A percentile compares a stretch with the other conserved stretches of the same genome.
These are phyloP conservation scores for Coemansia sp. DNA, from an alignment of 192 early-diverging fungal genomes.

Conservation along the genomic window DNA sequence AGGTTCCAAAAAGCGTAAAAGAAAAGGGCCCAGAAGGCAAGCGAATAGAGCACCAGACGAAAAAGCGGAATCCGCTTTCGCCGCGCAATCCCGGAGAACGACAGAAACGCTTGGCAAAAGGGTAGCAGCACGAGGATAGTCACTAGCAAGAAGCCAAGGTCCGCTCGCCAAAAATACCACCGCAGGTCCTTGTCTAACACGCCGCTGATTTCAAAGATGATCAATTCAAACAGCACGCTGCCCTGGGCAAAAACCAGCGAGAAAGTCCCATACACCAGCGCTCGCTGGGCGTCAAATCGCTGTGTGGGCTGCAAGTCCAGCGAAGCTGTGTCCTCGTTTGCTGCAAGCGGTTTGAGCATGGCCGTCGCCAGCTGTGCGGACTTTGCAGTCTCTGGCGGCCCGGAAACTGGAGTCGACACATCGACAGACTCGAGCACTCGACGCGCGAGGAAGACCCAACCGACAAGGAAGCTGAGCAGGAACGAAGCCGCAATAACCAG, in stretches of 20 bases:
- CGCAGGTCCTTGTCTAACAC: slow-evolving; percentile 67
- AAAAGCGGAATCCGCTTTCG: slow-evolving; percentile 31
- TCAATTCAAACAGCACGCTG: slow-evolving; percentile 76
- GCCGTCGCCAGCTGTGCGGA: slow-evolving; percentile 30
- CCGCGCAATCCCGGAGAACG: slow-evolving; percentile 47
- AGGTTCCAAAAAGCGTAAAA: slow-evolving; percentile 66
- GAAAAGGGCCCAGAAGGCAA: slow-evolving; percentile 47
- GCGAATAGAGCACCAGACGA: slow-evolving; percentile 32
- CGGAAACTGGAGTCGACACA: slow-evolving; percentile 39
- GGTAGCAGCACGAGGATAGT: slow-evolving; percentile 74
- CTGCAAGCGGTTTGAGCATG: slow-evolving; percentile 27
- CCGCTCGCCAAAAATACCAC: slow-evolving; percentile 75
- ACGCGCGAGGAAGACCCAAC: slow-evolving; percentile 68
- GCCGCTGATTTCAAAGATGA: slow-evolving; percentile 79
- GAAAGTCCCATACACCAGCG: slow-evolving; percentile 71
- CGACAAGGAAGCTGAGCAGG: slow-evolving; percentile 68
- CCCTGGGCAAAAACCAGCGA: slow-evolving; percentile 75
- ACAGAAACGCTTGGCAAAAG: slow-evolving; percentile 69
- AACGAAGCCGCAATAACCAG: slow-evolving; percentile 63
- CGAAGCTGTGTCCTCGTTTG: neutral
- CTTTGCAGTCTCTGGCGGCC: slow-evolving; percentile 35
- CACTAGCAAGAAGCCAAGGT: slow-evolving; percentile 64
- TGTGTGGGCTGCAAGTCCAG: slow-evolving; percentile 13
- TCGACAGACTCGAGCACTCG: slow-evolving; percentile 72
- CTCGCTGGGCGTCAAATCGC: slow-evolving; percentile 52